phyloP scores from a whole-genome alignment of 2,329 filamentous ascomycete genomes.

The Chaetomium strumarium region DNA sequence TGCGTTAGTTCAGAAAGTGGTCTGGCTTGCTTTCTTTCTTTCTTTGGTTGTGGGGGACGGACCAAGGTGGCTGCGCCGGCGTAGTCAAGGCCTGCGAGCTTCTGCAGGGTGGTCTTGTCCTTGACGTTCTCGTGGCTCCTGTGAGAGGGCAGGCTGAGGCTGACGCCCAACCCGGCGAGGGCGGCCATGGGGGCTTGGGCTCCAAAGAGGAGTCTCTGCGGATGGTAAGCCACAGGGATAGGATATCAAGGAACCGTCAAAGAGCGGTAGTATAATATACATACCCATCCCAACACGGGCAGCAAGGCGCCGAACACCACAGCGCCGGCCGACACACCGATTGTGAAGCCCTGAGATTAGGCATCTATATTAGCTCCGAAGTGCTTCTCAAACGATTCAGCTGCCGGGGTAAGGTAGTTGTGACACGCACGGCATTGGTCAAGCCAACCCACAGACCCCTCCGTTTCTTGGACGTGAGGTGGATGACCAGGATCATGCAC shows the following conservation, averaged over 20 bases:
- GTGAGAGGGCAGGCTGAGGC: constrained; percentile 56
- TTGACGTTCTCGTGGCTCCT: constrained; percentile 32
- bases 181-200: constrained; percentile 61
- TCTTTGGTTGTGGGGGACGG: constrained; percentile 24
- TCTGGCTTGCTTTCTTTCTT: too few relatives aligned
- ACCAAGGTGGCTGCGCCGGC: constrained; percentile 63
- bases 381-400: constrained; percentile 34
- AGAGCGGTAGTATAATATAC: constrained; percentile 22
- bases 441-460: constrained; percentile 70
- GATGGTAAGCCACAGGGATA: neutral
- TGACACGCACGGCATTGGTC: constrained; percentile 61
- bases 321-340: constrained; percentile 30
- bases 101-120: constrained; percentile 40
- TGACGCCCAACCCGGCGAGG: constrained; percentile 55
- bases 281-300: constrained; percentile 60
- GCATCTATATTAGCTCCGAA: constrained; percentile 4
- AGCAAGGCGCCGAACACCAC: constrained; percentile 30
- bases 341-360: constrained; percentile 29
- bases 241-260: neutral
- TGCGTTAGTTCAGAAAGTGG: too few relatives aligned
- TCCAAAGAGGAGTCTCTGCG: constrained; percentile 67
- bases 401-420: constrained; percentile 58
- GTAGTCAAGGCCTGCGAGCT: constrained; percentile 67
- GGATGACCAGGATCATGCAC: constrained; percentile 69
- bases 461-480: constrained; percentile 60